These are phyloP conservation scores for Saccharomycopsis hybrid DNA, from an alignment of 1,139 yeast genomes.

Conservation along the genomic window DNA sequence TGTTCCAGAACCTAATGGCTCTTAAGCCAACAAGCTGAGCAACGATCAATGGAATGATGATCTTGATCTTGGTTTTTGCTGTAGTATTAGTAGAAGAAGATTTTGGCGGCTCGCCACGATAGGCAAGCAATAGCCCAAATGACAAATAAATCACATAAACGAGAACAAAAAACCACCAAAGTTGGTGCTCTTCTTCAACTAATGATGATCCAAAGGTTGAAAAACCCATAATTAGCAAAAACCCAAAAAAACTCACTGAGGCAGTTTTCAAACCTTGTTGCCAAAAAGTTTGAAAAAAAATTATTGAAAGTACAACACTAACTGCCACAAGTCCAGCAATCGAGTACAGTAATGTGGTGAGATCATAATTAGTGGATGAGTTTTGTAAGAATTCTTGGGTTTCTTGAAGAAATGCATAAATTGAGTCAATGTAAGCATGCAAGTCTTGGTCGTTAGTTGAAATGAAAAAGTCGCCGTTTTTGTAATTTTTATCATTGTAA, in stretches of 20 bases:
- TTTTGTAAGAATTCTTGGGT: slow-evolving; percentile 54
- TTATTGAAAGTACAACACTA: neutral
- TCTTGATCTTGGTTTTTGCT: no score
- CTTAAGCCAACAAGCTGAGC: slow-evolving; percentile 33
- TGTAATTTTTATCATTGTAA: neutral
- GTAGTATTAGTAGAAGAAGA: no score
- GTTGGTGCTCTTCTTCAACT: slow-evolving; percentile 95
- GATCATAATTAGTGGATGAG: slow-evolving; percentile 71
- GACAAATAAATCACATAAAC: slow-evolving; percentile 9
- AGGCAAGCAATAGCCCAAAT: neutral
- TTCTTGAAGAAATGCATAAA: slow-evolving; percentile 37
- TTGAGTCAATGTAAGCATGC: slow-evolving; percentile 24
- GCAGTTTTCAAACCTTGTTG: slow-evolving; percentile 28
- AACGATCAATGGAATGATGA: no score
- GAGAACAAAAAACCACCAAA: slow-evolving; percentile 73
- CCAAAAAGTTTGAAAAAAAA: slow-evolving; percentile 21
- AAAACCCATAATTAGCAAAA: slow-evolving; percentile 42
- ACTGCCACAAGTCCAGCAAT: neutral
- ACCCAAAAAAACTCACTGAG: slow-evolving; percentile 26
- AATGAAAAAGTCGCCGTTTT: slow-evolving; percentile 18
- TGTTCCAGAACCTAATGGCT: slow-evolving; percentile 76
- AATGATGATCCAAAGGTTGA: slow-evolving; percentile 84
- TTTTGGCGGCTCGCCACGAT: no score
- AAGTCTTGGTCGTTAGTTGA: slow-evolving; percentile 22
- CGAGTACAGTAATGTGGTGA: slow-evolving; percentile 23